Evolutionary conservation across 225 moss, liverwort and hornwort genomes (phyloP).

Genomic region (Pleurozium schreberi): DNA sequence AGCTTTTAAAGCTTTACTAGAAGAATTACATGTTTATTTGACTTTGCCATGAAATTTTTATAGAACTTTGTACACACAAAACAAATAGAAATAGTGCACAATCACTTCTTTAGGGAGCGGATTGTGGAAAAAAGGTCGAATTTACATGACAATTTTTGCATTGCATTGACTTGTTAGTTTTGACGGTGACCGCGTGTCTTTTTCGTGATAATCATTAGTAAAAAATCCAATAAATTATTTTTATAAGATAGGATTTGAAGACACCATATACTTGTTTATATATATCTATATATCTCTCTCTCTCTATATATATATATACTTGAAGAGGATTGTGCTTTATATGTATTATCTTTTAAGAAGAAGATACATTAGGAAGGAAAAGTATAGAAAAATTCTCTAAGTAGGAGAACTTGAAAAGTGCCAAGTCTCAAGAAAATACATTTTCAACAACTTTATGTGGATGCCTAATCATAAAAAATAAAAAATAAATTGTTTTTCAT

Average conservation of each 20-base stretch:
- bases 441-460: too few relatives aligned
- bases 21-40: fast-evolving
- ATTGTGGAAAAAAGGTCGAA: background rate
- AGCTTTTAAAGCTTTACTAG: fast-evolving
- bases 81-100: too few relatives aligned
- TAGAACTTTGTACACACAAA: background rate
- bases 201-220: background rate
- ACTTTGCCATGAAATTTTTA: background rate
- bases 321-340: background rate
- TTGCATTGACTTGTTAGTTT: background rate
- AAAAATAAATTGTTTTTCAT: too few relatives aligned
- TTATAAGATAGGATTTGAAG: background rate
- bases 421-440: too few relatives aligned
- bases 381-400: too few relatives aligned
- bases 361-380: too few relatives aligned
- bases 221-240: background rate
- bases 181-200: fast-evolving
- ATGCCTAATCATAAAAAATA: too few relatives aligned
- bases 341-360: too few relatives aligned
- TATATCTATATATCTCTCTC: too few relatives aligned
- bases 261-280: background rate
- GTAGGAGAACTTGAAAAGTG: too few relatives aligned
- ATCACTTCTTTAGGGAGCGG: fast-evolving
- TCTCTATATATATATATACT: too few relatives aligned
- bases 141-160: background rate